phyloP scores from a whole-genome alignment of 495 filamentous ascomycete genomes.

The Sporormia fimetaria region DNA sequence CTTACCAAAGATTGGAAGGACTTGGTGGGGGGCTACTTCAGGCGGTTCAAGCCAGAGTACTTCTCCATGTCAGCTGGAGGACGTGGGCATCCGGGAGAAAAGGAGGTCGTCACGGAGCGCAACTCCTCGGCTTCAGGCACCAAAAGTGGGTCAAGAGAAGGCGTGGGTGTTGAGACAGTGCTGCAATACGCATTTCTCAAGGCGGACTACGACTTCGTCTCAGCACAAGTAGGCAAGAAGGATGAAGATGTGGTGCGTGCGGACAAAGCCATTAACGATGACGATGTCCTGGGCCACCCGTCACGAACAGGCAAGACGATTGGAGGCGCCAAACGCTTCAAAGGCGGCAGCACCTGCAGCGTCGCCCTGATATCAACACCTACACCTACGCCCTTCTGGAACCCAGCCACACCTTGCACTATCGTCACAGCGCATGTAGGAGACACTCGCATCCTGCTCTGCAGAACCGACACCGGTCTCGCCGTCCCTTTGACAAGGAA shows the following conservation, averaged over 20 bases:
- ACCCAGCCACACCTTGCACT: slow-evolving; percentile 71
- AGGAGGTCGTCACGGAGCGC: slow-evolving; percentile 18
- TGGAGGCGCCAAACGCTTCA: slow-evolving; percentile 64
- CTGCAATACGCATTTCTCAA: slow-evolving; percentile 85
- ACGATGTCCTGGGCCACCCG: slow-evolving; percentile 63
- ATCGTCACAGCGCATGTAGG: slow-evolving; percentile 85
- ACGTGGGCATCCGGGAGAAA: slow-evolving; percentile 24
- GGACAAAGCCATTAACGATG: slow-evolving; percentile 67
- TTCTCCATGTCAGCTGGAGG: slow-evolving; percentile 38
- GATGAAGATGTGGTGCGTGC: slow-evolving; percentile 55
- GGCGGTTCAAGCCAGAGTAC: slow-evolving; percentile 65
- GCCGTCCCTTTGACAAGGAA: slow-evolving; percentile 72
- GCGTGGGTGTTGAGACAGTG: slow-evolving; percentile 46
- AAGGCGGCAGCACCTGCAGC: slow-evolving; percentile 83
- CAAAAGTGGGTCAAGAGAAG: slow-evolving; percentile 23
- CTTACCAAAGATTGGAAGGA: slow-evolving; percentile 70
- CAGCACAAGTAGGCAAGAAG: slow-evolving; percentile 64
- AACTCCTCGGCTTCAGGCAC: slow-evolving; percentile 20
- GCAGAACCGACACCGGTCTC: slow-evolving; percentile 63
- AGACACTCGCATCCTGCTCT: slow-evolving; percentile 82
- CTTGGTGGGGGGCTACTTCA: slow-evolving; percentile 87
- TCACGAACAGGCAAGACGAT: slow-evolving; percentile 37
- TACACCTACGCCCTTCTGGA: slow-evolving; percentile 86
- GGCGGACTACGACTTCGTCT: slow-evolving; percentile 85
- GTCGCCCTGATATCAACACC: slow-evolving; percentile 84